Base-by-base conservation (phyloP, 805 yeast species). In the Metschnikowia aberdeeniae region DNA sequence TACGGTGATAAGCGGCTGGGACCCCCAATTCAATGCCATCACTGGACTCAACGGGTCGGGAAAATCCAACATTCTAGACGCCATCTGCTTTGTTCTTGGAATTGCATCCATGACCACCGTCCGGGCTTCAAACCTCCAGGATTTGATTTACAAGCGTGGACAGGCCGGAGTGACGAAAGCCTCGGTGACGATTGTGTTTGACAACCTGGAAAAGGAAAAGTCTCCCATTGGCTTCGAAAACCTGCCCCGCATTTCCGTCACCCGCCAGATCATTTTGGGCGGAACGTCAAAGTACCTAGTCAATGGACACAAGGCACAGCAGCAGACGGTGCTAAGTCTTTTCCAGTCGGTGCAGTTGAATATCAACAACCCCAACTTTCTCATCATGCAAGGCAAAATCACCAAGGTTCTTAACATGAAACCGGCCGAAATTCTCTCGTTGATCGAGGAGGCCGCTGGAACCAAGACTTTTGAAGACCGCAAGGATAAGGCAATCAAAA, bases 111-210 rank as follows among this genome's bases (percentile, higher is more conserved):
- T 92, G 93, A 63, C 87, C n/a, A 86, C 96, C 0, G 97, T 95
- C 24, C 76, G 99, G 61, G 99, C 99, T 0, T 83, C 89, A 5
- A 90, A 84, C 59, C 70, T 90, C 34, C 97, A 92, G 60, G 99
- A 93, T 64, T 77, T 93, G 61, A 93, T 93, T 41, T 93, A 93
- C 63, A 93, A 93, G 58, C 80, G 98, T 56, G 99, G 99, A 10
- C 99, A 93, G 63, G 98, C 99, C 0, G 98, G 98, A 53, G 92
- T 92, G 11, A 90, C 97, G 1, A 90, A 89, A 61, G 99, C 99
- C 1, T 84, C 93, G 58, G 99, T 93, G 1, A 90, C 98, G 0
- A 89, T 93, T 9, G 96, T 93, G 1, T 95, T 93, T 62, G 95
- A 92, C 64, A 95, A 93, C 58, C 58, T 77, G 10, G 97, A 92